Conservation (phyloP, 148 eudicot species). For the Amaranthus cruentus region DNA sequence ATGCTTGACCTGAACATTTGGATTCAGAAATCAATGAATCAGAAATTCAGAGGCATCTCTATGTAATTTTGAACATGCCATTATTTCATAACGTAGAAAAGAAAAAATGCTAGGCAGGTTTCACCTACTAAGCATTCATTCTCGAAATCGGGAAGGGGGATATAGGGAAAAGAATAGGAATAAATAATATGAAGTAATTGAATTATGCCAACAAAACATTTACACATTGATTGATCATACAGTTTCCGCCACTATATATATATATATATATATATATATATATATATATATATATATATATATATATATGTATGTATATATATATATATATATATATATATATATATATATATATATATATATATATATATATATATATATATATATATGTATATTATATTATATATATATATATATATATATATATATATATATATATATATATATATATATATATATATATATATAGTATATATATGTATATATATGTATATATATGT, state of each 20-base stretch:
- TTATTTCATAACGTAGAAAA: not conserved
- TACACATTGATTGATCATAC: not conserved
- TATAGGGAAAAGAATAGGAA: not conserved
- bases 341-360: too few relatives aligned
- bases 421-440: too few relatives aligned
- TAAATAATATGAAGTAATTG: not conserved
- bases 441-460: too few relatives aligned
- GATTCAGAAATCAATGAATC: not conserved
- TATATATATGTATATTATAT: too few relatives aligned
- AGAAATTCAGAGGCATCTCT: constrained; percentile 11
- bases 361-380: too few relatives aligned
- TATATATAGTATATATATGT: too few relatives aligned
- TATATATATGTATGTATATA: too few relatives aligned
- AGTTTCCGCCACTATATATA: too few relatives aligned
- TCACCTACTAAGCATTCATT: not conserved
- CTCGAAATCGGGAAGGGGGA: not conserved
- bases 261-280: too few relatives aligned
- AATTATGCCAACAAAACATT: not conserved
- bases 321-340: too few relatives aligned
- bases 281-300: too few relatives aligned
- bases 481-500: too few relatives aligned
- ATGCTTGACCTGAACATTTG: constrained; percentile 42
- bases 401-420: not conserved
- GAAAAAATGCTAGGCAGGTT: not conserved
- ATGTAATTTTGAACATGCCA: not conserved